Evolutionary conservation across 345 rosid species (phyloP), one percentile per base, ranked within the genome.

Genomic region (Hibiscus syriacus): DNA sequence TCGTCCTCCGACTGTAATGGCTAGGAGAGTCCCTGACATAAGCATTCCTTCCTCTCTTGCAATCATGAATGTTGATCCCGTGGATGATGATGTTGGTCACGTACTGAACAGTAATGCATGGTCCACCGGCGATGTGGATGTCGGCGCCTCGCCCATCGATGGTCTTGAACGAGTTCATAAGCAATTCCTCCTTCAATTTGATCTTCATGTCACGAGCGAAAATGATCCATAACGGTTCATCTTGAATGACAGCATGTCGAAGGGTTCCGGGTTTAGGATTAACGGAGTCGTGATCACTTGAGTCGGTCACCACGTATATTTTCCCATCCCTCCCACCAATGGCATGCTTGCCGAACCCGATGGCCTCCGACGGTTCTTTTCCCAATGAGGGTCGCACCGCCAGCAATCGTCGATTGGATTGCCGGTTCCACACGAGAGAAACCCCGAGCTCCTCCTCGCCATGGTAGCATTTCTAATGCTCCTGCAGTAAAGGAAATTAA

Each of bases 331-430:
- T 77, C 2, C 91, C 91, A 2, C 91, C 91, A 12, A 82, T 80
- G 17, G 91, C 91, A 48, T 80, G 84, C 73, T 84, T 86, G 1
- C 91, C 91, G 65, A 86, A 86, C 19, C 91, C 91, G 11, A 86
- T 84, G 0, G 80, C 41, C 79, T 73, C 74, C 84, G 78, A 41
- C 91, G 74, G 75, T 82, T 82, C 50, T 77, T 74, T 23, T 76
- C 85, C 91, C 88, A 86, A 1, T 79, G 65, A 0, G 77, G 73
- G 71, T 86, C 87, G 17, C 88, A 86, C 64, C 88, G 80, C 91
- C 91, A 86, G 75, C 91, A 86, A 30, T 86, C 87, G 12, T 86
- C 91, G 0, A 86, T 84, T 0, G 91, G 88, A 22, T 86, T 86
- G 1, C 88, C 91, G 5, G 88, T 79, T 55, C 84, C 88, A 55